These are phyloP conservation scores for Lachancea lanzarotensis DNA, from an alignment of 805 yeast genomes.

Conservation along the genomic window DNA sequence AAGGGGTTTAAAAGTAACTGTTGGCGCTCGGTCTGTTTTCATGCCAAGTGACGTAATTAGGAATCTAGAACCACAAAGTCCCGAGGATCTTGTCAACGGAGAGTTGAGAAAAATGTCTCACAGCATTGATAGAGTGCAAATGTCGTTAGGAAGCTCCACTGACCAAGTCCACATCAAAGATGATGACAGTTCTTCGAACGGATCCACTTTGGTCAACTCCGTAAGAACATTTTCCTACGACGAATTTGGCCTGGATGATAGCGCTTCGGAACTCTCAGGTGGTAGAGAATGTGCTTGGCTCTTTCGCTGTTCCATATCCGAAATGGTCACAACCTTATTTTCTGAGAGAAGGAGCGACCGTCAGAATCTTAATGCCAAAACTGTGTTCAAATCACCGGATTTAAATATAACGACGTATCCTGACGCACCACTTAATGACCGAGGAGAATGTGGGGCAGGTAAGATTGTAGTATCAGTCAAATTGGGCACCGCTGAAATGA, in stretches of 20 bases:
- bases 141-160: slow-evolving; percentile 1
- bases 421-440: slow-evolving; percentile 11
- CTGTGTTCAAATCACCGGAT: slow-evolving; percentile 30
- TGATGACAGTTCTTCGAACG: slow-evolving; percentile 11
- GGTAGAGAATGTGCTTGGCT: slow-evolving; percentile 22
- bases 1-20: slow-evolving; percentile 19
- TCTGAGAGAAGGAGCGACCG: slow-evolving; percentile 31
- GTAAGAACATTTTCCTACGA: slow-evolving; percentile 13
- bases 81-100: slow-evolving; percentile 37
- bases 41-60: slow-evolving; percentile 37
- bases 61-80: slow-evolving; percentile 28
- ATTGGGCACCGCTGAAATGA: slow-evolving; percentile 26
- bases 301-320: slow-evolving; percentile 17
- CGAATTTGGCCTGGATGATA: slow-evolving; percentile 23
- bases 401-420: slow-evolving; percentile 24
- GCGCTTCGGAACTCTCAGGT: slow-evolving; percentile 13
- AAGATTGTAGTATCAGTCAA: slow-evolving; percentile 23
- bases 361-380: slow-evolving; percentile 24
- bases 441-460: slow-evolving; percentile 13
- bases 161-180: slow-evolving; percentile 24
- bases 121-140: slow-evolving; percentile 17
- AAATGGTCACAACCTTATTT: slow-evolving; percentile 24
- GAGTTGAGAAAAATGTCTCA: slow-evolving; percentile 33
- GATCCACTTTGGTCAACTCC: slow-evolving; percentile 1
- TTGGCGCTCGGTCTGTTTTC: slow-evolving; percentile 41